Base-by-base conservation (phyloP, 352 stramenopile species). In the Aphanomyces stellatus region DNA sequence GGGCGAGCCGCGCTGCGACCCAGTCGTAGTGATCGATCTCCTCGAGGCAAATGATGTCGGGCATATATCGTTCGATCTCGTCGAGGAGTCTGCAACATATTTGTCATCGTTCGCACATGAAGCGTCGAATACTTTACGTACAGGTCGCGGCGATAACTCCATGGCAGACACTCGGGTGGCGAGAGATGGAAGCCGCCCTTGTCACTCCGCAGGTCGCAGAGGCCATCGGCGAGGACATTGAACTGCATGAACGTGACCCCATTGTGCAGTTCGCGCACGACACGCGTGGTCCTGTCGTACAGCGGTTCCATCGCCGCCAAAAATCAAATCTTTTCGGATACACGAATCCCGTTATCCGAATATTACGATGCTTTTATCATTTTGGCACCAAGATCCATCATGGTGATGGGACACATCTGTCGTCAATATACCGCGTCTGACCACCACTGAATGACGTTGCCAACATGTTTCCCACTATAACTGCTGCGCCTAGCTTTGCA, bases 11-110 rank as follows among this genome's bases (percentile, higher is more conserved):
- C 13, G 2, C 25, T 25, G 6, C 17, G 15, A 72, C 67, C 40
- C 68, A 73, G 31, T 73, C 69, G 19, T 41, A 72, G 55, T 73
- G 69, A 55, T 73, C 69, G 27, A 66, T 8, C 61, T 73, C 69
- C 69, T 73, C 31, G 25, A 73, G 25, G 30, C 63, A 69, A 1
- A 73, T 49, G 30, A 73, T 46, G 51, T 73, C 63, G 8, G 69
- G 69, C 27, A 27, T 15, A 31, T 49, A 72, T 41, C 51, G 33
- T 5, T 25, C 22, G 7, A 73, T 73, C 43, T 72, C 69, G 4
- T 55, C 30, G 3, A 73, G 34, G 33, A 71, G 24, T 31, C 55
- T 72, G n/a, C n/a, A n/a, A 51, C 42, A 8, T 24, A 2, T 35
- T 43, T 34, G 17, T 15, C 37, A 64, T 55, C 11, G 22, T 53